Percentiles rank a stretch among this genome's conserved stretches.
phyloP scores from a whole-genome alignment of 148 eudicot genomes.

The Arctostaphylos glauca region DNA sequence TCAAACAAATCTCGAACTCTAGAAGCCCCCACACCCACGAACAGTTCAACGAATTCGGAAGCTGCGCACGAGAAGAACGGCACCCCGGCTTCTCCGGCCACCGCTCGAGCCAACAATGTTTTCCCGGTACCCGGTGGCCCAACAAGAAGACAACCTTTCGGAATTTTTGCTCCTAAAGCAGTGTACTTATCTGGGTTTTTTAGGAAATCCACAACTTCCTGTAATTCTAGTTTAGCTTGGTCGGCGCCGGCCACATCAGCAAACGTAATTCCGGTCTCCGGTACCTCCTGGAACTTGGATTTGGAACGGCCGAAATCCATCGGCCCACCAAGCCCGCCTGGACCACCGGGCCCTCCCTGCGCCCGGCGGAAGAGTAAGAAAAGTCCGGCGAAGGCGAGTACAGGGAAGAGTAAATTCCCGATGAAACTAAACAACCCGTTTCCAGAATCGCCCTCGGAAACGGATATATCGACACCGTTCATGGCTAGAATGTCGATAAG shows the following conservation, averaged over 20 bases:
- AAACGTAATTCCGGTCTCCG: constrained; percentile 88
- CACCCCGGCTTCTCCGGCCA: constrained; percentile 88
- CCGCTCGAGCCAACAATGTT: constrained; percentile 88
- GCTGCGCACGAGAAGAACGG: constrained; percentile 97
- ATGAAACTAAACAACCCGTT: constrained; percentile 74
- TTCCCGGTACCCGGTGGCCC: constrained; percentile 99
- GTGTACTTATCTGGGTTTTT: constrained; percentile 99
- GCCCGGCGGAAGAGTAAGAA: constrained; percentile 76
- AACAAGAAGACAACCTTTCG: constrained; percentile 91
- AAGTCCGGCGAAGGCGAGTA: constrained; percentile 84
- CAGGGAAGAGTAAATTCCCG: constrained; percentile 82
- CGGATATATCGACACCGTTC: constrained; percentile 96
- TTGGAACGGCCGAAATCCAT: constrained; percentile 98
- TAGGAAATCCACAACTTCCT: constrained; percentile 97
- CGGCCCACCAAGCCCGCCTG: constrained; percentile 97
- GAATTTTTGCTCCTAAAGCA: constrained; percentile 89
- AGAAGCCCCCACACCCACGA: constrained; percentile 97
- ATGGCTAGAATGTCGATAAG: constrained; percentile 86
- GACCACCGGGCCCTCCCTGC: constrained; percentile 97
- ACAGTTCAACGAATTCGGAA: constrained; percentile 90
- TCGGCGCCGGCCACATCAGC: constrained; percentile 98
- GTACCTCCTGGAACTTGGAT: constrained; percentile 99
- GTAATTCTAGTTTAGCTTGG: constrained; percentile 91
- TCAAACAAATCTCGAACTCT: constrained; percentile 97
- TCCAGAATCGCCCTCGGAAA: constrained; percentile 82